These are phyloP conservation scores for Gossypium davidsonii DNA, from an alignment of 441 rosid species.

Conservation along the genomic window DNA sequence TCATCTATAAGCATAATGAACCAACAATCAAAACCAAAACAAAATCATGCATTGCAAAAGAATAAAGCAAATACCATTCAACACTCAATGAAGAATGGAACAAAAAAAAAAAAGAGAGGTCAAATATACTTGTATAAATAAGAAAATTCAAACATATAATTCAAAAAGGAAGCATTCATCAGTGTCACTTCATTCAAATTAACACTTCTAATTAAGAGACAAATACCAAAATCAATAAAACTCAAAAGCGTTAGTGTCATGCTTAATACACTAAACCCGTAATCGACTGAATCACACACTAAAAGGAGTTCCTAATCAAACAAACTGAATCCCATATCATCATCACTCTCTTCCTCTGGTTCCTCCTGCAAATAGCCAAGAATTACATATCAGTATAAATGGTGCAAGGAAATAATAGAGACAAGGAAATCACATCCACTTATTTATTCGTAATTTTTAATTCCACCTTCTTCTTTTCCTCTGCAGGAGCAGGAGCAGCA, in stretches of 20 bases:
- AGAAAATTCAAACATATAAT: not conserved
- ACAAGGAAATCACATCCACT: not conserved
- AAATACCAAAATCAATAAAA: not conserved
- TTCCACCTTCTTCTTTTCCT: constrained; percentile 53
- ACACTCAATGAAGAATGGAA: not conserved
- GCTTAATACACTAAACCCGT: not conserved
- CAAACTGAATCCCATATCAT: constrained; percentile 71
- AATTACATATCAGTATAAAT: not conserved
- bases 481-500: constrained; percentile 32
- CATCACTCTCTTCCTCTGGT: constrained; percentile 77
- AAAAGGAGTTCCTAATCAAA: constrained; percentile 42
- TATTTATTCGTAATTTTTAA: not conserved
- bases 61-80: not conserved
- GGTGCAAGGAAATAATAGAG: not conserved
- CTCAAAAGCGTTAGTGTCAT: not conserved
- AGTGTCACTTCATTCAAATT: not conserved
- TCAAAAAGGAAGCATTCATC: not conserved
- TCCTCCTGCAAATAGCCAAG: constrained; percentile 43
- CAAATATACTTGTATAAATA: not conserved
- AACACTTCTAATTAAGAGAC: not conserved
- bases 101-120: not conserved
- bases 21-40: not conserved
- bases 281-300: not conserved
- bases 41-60: not conserved
- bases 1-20: not conserved